These are phyloP conservation scores for Eustoma russellianum DNA, from an alignment of 257 asterid species.

Conservation along the genomic window DNA sequence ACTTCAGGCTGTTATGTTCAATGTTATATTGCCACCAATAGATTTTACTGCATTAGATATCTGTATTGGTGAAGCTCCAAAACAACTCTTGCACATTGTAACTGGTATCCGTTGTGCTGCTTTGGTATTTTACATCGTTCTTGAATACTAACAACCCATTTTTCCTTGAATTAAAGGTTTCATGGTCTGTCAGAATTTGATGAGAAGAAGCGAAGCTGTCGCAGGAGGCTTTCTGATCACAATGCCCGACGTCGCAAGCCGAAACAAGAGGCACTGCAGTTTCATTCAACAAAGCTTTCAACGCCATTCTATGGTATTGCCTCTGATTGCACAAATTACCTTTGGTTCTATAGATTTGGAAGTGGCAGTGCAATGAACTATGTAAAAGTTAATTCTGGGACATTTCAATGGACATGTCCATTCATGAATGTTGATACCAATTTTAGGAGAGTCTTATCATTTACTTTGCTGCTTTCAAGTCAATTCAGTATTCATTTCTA, in stretches of 20 bases:
- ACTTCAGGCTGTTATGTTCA: conserved; percentile 4
- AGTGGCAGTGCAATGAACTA: too few species aligned
- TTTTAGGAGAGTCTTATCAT: too few species aligned
- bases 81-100: too few species aligned
- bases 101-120: too few species aligned
- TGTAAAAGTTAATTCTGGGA: too few species aligned
- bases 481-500: too few species aligned
- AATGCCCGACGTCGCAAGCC: conserved; percentile 94
- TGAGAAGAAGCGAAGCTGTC: conserved; percentile 88
- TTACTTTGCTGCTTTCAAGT: too few species aligned
- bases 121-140: too few species aligned
- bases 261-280: conserved; percentile 54
- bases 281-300: conserved; percentile 47
- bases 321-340: not conserved
- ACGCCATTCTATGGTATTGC: conserved; percentile 56
- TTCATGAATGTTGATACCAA: too few species aligned
- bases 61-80: not conserved
- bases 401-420: too few species aligned
- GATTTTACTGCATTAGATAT: not conserved
- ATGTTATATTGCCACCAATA: not conserved
- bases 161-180: conserved; percentile 45
- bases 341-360: not conserved
- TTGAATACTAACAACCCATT: not conserved
- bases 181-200: conserved; percentile 78
- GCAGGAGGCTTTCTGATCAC: conserved; percentile 87